Evolutionary conservation across 2,329 filamentous ascomycete species (phyloP).

Genomic region (Zymoseptoria crescenta): DNA sequence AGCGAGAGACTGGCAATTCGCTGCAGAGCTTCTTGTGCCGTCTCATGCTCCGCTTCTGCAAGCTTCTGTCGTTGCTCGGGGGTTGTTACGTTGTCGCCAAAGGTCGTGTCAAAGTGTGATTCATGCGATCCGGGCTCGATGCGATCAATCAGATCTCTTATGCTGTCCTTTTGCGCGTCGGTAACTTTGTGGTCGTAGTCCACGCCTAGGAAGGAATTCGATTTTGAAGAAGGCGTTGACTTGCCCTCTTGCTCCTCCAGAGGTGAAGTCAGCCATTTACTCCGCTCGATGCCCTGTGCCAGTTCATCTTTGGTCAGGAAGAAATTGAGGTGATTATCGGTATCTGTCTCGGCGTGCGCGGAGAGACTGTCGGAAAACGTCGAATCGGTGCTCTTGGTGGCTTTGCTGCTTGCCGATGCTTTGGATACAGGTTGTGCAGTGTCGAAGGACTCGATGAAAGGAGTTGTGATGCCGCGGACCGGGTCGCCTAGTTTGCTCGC

Average conservation of each 20-base stretch:
- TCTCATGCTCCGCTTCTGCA: constrained; percentile 35
- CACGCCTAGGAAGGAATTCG: too few relatives aligned
- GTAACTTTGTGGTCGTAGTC: too few relatives aligned
- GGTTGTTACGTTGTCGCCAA: constrained; percentile 12
- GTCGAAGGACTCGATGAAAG: constrained; percentile 77
- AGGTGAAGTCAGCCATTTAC: constrained; percentile 48
- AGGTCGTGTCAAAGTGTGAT: background rate
- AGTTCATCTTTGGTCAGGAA: constrained; percentile 64
- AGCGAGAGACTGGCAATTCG: constrained; percentile 74
- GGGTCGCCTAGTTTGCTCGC: constrained; percentile 64
- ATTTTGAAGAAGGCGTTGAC: too few relatives aligned
- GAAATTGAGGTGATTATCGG: constrained; percentile 58
- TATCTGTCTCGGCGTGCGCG: constrained; percentile 19
- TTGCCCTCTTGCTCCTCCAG: background rate
- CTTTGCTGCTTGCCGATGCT: constrained; percentile 3
- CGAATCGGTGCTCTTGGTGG: background rate
- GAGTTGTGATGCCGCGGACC: constrained; percentile 67
- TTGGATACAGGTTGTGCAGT: constrained; percentile 39
- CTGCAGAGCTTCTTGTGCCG: constrained; percentile 65
- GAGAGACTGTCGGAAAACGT: constrained; percentile 8
- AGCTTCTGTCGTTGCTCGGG: constrained; percentile 39
- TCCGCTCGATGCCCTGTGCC: constrained; percentile 56
- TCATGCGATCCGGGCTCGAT: too few relatives aligned
- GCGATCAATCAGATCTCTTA: too few relatives aligned
- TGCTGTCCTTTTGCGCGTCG: too few relatives aligned